Percentiles rank a stretch among this genome's conserved stretches.
phyloP scores from a whole-genome alignment of 805 yeast species.

The Kluyveromyces wickerhamii region DNA sequence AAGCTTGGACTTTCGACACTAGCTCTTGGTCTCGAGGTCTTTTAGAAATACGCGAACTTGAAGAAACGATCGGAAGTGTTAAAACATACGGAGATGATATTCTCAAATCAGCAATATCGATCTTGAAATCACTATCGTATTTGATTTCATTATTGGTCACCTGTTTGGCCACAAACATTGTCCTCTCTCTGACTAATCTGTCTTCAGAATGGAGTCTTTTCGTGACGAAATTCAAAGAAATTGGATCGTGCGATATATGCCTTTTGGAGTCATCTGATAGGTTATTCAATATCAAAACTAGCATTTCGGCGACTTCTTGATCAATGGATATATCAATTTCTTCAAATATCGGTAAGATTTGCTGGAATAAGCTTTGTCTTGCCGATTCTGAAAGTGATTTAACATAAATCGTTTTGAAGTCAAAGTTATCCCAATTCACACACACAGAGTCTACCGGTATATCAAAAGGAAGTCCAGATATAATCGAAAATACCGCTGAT shows the following conservation, averaged over 20 bases:
- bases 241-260: slow-evolving; percentile 11
- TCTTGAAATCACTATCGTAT: slow-evolving; percentile 23
- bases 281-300: slow-evolving; percentile 12
- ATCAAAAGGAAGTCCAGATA: slow-evolving; percentile 10
- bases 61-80: background rate
- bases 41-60: background rate
- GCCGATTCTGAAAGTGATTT: background rate
- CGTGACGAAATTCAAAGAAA: slow-evolving; percentile 24
- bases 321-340: slow-evolving; percentile 12
- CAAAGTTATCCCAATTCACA: slow-evolving; percentile 4
- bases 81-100: background rate
- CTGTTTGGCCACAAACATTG: slow-evolving; percentile 29
- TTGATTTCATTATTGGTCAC: slow-evolving; percentile 19
- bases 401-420: slow-evolving; percentile 1
- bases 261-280: slow-evolving; percentile 8
- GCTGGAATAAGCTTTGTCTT: background rate
- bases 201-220: slow-evolving; percentile 20
- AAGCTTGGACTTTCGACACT: background rate
- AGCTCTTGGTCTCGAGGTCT: background rate
- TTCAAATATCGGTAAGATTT: slow-evolving; percentile 2
- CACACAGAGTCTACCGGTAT: slow-evolving; percentile 8
- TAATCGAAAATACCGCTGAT: slow-evolving; percentile 8
- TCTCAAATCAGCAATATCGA: slow-evolving; percentile 15
- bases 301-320: slow-evolving; percentile 16
- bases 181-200: slow-evolving; percentile 22